These are phyloP conservation scores for Epichloe bromicola DNA, from an alignment of 2,329 filamentous ascomycete species.

Conservation along the genomic window DNA sequence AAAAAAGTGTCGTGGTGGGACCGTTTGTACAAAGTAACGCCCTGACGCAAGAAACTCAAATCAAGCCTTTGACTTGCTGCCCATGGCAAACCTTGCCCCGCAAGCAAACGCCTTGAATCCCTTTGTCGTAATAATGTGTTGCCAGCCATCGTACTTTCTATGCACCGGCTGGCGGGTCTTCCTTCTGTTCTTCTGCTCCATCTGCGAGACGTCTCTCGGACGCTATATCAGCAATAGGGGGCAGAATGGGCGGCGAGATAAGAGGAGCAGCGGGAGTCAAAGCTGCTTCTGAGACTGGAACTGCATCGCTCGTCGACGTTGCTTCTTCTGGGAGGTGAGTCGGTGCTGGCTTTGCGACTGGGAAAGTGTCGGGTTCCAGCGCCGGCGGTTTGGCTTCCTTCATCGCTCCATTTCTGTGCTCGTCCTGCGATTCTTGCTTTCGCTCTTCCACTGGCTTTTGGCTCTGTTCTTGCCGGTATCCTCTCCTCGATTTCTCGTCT, in stretches of 20 bases:
- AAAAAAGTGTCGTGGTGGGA: no score
- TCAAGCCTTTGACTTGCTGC: no score
- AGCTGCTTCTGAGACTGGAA: background rate
- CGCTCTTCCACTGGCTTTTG: slow-evolving; percentile 8
- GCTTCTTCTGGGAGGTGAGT: background rate
- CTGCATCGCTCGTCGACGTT: background rate
- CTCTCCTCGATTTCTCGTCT: background rate
- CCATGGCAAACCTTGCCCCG: no score
- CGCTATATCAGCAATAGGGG: background rate
- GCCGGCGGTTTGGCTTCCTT: background rate
- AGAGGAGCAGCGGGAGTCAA: background rate
- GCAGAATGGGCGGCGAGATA: background rate
- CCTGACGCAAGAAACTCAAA: no score
- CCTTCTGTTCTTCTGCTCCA: slow-evolving; percentile 4
- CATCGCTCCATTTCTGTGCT: slow-evolving; percentile 5
- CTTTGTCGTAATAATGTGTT: background rate
- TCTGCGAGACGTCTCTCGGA: background rate
- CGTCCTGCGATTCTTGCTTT: slow-evolving; percentile 2
- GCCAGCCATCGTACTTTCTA: slow-evolving; percentile 7
- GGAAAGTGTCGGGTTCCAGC: background rate
- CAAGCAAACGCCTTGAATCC: background rate
- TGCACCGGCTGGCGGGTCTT: slow-evolving; percentile 7
- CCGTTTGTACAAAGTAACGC: no score
- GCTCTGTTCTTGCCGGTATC: background rate
- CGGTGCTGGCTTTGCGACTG: background rate